Conservation (phyloP, 2,329 filamentous ascomycete species). For the Clonostachys sp. region DNA sequence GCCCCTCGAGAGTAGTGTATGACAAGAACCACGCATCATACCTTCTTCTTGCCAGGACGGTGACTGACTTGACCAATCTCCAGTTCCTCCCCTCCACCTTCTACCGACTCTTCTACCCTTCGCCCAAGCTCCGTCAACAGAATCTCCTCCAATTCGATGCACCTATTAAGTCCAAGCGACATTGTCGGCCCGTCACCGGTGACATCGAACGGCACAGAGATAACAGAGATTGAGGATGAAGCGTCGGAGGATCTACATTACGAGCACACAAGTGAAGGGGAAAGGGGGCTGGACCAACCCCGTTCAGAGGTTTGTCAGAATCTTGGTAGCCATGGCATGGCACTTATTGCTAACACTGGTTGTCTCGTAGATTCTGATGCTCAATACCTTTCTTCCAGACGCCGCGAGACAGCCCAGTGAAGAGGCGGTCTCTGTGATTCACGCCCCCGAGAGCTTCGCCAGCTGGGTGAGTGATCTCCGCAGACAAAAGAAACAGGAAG, state of each 20-base stretch:
- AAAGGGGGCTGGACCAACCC: constrained; percentile 6
- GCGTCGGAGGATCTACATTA: constrained; percentile 53
- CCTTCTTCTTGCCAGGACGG: background rate
- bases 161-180: constrained; percentile 59
- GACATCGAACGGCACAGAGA: constrained; percentile 78
- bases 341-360: constrained; percentile 5
- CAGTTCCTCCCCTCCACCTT: constrained; percentile 26
- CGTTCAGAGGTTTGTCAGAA: constrained; percentile 21
- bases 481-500: background rate
- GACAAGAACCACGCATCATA: constrained; percentile 17
- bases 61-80: background rate
- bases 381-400: constrained; percentile 53
- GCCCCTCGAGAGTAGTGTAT: constrained; percentile 49
- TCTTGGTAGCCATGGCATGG: background rate
- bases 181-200: constrained; percentile 79
- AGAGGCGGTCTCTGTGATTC: constrained; percentile 84
- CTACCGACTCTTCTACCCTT: constrained; percentile 40
- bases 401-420: constrained; percentile 58
- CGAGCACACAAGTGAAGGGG: constrained; percentile 10
- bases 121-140: constrained; percentile 46
- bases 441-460: constrained; percentile 79
- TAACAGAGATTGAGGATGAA: constrained; percentile 81
- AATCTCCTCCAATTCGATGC: constrained; percentile 45
- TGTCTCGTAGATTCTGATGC: constrained; percentile 38
- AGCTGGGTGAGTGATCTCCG: constrained; percentile 56